These are phyloP conservation scores for Rhododendron mucronatum DNA, from an alignment of 148 eudicot species.

Conservation along the genomic window DNA sequence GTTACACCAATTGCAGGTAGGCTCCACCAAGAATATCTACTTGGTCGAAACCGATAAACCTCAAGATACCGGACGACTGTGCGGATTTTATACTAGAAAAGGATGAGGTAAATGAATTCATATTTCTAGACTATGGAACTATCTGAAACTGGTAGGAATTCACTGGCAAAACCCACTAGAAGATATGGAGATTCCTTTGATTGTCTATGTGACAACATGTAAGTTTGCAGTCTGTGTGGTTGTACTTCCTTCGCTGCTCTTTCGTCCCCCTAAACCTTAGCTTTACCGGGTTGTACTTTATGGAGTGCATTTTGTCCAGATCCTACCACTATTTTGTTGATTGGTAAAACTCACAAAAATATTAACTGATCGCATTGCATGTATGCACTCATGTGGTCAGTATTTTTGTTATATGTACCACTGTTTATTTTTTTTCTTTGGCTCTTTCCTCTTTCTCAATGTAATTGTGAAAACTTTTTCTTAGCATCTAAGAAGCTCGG, in stretches of 20 bases:
- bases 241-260: not conserved
- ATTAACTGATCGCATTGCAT: too few relatives aligned
- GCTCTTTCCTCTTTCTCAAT: not conserved
- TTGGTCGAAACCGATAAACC: not conserved
- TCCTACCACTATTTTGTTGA: not conserved
- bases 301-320: not conserved
- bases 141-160: not conserved
- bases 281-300: not conserved
- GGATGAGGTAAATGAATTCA: not conserved
- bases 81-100: not conserved
- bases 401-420: not conserved
- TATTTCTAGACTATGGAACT: not conserved
- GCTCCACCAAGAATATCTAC: not conserved
- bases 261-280: not conserved
- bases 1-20: not conserved
- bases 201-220: not conserved
- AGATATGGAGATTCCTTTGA: not conserved
- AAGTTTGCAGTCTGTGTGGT: not conserved
- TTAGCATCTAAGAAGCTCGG: not conserved
- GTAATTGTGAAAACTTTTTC: not conserved
- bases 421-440: not conserved
- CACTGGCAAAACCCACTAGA: not conserved
- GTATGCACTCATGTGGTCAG: not conserved
- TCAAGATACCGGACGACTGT: not conserved
- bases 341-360: not conserved